Percentiles rank a stretch among this genome's conserved stretches.
phyloP scores from a whole-genome alignment of 345 rosid genomes.

The Rhodomyrtus tomentosa region DNA sequence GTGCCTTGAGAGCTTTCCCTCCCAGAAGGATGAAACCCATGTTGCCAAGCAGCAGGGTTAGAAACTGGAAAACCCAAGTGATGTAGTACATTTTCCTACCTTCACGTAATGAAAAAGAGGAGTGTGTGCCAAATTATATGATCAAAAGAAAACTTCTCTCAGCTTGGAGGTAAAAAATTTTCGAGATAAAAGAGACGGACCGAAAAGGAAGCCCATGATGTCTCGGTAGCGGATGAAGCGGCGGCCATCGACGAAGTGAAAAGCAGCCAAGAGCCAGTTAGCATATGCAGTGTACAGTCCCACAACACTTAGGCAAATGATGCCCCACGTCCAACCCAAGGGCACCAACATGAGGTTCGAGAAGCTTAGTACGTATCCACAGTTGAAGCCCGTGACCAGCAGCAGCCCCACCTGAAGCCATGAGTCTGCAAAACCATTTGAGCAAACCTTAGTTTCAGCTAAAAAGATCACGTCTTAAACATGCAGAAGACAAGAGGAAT shows the following conservation, averaged over 20 bases:
- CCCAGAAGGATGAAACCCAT: slow-evolving; percentile 24
- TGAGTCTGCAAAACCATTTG: slow-evolving; percentile 11
- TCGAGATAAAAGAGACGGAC: background rate
- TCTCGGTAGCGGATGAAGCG: slow-evolving; percentile 22
- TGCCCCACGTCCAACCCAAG: slow-evolving; percentile 22
- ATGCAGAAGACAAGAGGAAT: background rate
- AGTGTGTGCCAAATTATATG: background rate
- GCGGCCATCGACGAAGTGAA: slow-evolving; percentile 15
- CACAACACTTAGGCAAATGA: slow-evolving; percentile 2
- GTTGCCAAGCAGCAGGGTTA: slow-evolving; percentile 12
- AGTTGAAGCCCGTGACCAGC: slow-evolving; percentile 18
- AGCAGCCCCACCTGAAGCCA: slow-evolving; percentile 24
- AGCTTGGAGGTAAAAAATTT: background rate
- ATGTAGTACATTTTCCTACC: slow-evolving; percentile 12
- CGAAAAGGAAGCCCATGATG: slow-evolving; percentile 15
- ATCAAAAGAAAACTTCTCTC: background rate
- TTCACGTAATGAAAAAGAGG: background rate
- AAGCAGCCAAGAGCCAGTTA: slow-evolving; percentile 16
- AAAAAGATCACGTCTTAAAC: background rate
- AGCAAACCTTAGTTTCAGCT: background rate
- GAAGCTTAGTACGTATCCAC: slow-evolving; percentile 20
- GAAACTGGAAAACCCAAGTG: slow-evolving; percentile 14
- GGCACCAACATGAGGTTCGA: slow-evolving; percentile 16
- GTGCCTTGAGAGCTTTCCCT: slow-evolving; percentile 21
- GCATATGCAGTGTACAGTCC: slow-evolving; percentile 11